phyloP scores from a whole-genome alignment of 192 early-diverging fungal species.

The Mortierella hygrophila region DNA sequence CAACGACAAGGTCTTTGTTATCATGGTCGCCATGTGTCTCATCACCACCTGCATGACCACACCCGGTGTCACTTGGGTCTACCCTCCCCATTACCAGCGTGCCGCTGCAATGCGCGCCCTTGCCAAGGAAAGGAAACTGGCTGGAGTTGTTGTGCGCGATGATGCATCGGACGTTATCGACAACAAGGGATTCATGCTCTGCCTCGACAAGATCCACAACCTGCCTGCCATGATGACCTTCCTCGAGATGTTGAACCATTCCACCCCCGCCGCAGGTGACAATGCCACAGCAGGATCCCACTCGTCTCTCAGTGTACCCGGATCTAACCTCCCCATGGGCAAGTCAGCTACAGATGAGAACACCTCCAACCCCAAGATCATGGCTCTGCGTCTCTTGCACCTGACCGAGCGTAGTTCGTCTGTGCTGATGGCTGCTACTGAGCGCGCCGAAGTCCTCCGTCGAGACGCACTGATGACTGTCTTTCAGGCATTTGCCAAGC shows the following conservation, averaged over 20 bases:
- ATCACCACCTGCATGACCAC: conserved; percentile 91
- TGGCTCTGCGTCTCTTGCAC: conserved; percentile 84
- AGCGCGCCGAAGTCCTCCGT: conserved; percentile 71
- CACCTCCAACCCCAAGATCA: conserved; percentile 47
- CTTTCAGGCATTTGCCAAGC: conserved; percentile 83
- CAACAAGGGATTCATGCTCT: conserved; percentile 50
- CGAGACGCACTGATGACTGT: conserved; percentile 85
- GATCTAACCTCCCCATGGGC: neutral
- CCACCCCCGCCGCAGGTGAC: neutral
- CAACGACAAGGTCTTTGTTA: conserved; percentile 68
- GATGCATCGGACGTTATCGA: neutral
- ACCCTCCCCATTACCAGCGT: conserved; percentile 77
- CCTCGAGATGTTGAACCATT: conserved; percentile 50
- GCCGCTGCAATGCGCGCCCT: conserved; percentile 21
- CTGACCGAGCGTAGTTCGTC: conserved; percentile 85
- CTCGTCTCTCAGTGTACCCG: conserved; percentile 16
- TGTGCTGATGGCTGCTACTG: conserved; percentile 78
- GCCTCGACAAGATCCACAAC: conserved; percentile 59
- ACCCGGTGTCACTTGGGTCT: conserved; percentile 79
- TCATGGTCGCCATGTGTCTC: conserved; percentile 70
- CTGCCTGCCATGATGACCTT: conserved; percentile 61
- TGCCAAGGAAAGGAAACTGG: conserved; percentile 17
- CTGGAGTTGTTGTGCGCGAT: conserved; percentile 7
- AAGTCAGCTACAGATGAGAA: neutral
- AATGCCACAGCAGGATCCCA: neutral